Percentiles rank a stretch among this genome's conserved stretches.
phyloP scores from a whole-genome alignment of 495 filamentous ascomycete genomes.

The Lindgomyces ingoldianus region DNA sequence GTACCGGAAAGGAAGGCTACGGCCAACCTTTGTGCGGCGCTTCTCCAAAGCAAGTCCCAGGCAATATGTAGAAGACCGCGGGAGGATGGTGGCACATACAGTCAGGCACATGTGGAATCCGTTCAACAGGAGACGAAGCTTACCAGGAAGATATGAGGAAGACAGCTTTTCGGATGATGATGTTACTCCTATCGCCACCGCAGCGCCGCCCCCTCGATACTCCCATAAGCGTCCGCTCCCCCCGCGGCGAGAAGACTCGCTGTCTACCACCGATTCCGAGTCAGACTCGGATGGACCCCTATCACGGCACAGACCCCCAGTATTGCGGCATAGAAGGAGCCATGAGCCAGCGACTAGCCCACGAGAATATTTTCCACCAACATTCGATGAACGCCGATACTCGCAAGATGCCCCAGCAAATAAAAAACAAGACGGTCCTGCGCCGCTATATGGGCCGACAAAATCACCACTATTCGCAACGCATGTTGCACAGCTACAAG shows the following conservation, averaged over 20 bases:
- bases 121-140: constrained; percentile 17
- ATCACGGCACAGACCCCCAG: constrained; percentile 15
- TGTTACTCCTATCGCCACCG: neutral
- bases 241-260: constrained; percentile 23
- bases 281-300: constrained; percentile 18
- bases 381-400: constrained; percentile 23
- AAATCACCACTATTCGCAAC: constrained; percentile 44
- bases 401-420: constrained; percentile 9
- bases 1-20: constrained; percentile 40
- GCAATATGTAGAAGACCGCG: constrained; percentile 39
- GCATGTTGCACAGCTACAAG: constrained; percentile 41
- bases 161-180: constrained; percentile 31
- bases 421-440: constrained; percentile 11
- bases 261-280: constrained; percentile 28
- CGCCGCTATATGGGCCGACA: constrained; percentile 39
- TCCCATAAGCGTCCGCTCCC: constrained; percentile 26
- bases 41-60: constrained; percentile 31
- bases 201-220: constrained; percentile 2
- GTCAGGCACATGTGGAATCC: constrained; percentile 39
- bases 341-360: constrained; percentile 43
- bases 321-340: constrained; percentile 38
- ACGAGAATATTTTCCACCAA: constrained; percentile 38
- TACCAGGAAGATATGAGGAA: constrained; percentile 19
- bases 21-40: constrained; percentile 41
- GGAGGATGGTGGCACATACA: constrained; percentile 37